Base-by-base conservation (phyloP, 768 basidiomycete genomes). In the Calocybe cyanea region DNA sequence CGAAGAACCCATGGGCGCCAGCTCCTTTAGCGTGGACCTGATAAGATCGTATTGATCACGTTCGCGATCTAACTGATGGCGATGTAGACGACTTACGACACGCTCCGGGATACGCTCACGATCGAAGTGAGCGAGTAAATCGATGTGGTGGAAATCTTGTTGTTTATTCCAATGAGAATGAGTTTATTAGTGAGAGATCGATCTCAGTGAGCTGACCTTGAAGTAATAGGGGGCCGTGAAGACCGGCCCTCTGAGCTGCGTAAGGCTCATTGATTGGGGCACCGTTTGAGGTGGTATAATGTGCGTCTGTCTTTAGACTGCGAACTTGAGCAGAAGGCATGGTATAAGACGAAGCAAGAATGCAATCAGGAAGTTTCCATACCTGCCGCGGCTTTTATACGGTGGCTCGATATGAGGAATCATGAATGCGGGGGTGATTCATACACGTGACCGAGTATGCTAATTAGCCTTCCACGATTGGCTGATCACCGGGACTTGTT, bases 31-130 rank as follows among this genome's bases (percentile, higher is more conserved):
- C 91, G 60, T 93, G 92, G 42, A 93, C 80, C 86, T 92, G 20
- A 14, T 8, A 24, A 53, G 55, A 59, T 51, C 59, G 55, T 37
- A 20, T 35, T 7, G 40, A 45, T 56, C 53, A 60, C 66, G 58
- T 38, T 60, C 54, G 58, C 60, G 50, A 73, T 54, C 10, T 37
- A 9, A 32, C 7, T n/a, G 4, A 45, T 35, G n/a, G 14, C 17
- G 39, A 38, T 4, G 5, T 1, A 39, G 25, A 25, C 14, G 11
- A 72, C 80, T 54, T 64, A 85, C 92, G 53, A 90, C 85, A 65
- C 92, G 90, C 75, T 95, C 92, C 13, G 94, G 95, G 59, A 98
- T 95, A 63, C 95, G 87, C 67, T 96, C 93, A 49, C 90, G 84
- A 64, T 91, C 89, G 57, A 94, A 93, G 72, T 95, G 93, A 13